phyloP scores from a whole-genome alignment of 2,329 filamentous ascomycete species.

The Sporothrix sp. region DNA sequence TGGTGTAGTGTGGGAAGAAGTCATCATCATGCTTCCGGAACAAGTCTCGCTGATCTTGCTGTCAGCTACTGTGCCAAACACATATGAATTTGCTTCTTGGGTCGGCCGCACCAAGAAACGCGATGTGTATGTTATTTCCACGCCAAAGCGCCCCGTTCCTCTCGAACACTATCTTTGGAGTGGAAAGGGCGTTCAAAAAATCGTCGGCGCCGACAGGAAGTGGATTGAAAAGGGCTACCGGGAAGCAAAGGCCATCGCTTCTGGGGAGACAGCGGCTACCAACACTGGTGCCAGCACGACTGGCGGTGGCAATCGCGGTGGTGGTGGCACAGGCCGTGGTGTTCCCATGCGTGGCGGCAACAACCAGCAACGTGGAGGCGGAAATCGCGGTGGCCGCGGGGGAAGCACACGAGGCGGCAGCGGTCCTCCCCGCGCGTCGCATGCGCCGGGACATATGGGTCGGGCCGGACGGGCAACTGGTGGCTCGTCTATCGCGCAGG shows the following conservation, averaged over 20 bases:
- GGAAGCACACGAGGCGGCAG: slow-evolving; percentile 38
- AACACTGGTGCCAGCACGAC: slow-evolving; percentile 20
- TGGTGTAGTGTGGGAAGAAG: slow-evolving; percentile 98
- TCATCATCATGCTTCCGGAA: slow-evolving; percentile 98
- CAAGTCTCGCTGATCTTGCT: slow-evolving; percentile 92
- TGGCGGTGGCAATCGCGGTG: slow-evolving; percentile 20
- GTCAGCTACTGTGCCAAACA: slow-evolving; percentile 95
- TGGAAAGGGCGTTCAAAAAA: slow-evolving; percentile 83
- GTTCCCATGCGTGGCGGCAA: slow-evolving; percentile 7
- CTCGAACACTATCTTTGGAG: slow-evolving; percentile 96
- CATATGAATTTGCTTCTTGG: slow-evolving; percentile 96
- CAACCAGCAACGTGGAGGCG: slow-evolving; percentile 33
- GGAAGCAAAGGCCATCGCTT: slow-evolving; percentile 38
- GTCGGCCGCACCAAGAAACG: slow-evolving; percentile 97
- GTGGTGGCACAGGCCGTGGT: slow-evolving; percentile 38
- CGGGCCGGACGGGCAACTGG: slow-evolving; percentile 76
- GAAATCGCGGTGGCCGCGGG: slow-evolving; percentile 43
- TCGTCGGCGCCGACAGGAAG: slow-evolving; percentile 84
- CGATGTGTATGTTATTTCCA: slow-evolving; percentile 98
- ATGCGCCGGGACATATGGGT: slow-evolving; percentile 75
- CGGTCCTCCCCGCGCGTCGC: slow-evolving; percentile 49
- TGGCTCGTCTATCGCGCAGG: slow-evolving; percentile 81
- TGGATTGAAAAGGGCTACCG: slow-evolving; percentile 95
- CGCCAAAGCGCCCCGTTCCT: slow-evolving; percentile 86
- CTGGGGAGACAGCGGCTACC: slow-evolving; percentile 34